Conservation (phyloP, 1,284 basidiomycete genomes). For the Termitomyces sp. region DNA sequence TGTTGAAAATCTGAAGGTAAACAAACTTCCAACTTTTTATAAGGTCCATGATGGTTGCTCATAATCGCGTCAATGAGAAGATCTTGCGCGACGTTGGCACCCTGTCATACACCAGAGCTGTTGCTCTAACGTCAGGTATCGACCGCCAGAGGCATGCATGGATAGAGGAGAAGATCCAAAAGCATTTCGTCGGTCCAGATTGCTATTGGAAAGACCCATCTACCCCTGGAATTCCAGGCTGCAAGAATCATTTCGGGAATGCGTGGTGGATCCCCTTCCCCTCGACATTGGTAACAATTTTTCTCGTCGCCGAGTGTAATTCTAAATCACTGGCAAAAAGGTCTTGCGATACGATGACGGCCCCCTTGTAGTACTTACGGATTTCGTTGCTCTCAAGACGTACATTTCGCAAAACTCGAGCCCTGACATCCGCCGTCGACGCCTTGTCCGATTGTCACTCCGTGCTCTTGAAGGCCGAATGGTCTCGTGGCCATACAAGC, state of each 20-base stretch:
- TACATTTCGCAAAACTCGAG: constrained; percentile 67
- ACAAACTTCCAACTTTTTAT: background rate
- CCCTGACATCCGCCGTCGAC: constrained; percentile 43
- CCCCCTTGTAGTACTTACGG: constrained; percentile 43
- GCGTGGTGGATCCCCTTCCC: constrained; percentile 80
- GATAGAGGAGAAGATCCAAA: constrained; percentile 50
- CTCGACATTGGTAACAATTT: constrained; percentile 51
- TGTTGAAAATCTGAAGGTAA: constrained; percentile 76
- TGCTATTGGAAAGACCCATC: constrained; percentile 54
- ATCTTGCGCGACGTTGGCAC: constrained; percentile 67
- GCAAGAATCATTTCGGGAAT: constrained; percentile 62
- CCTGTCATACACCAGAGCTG: constrained; percentile 47
- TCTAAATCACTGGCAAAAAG: constrained; percentile 28
- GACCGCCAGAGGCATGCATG: constrained; percentile 42
- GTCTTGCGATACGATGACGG: constrained; percentile 73
- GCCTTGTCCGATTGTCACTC: constrained; percentile 63
- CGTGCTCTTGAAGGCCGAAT: constrained; percentile 64
- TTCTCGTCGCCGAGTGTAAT: background rate
- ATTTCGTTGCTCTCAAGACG: constrained; percentile 48
- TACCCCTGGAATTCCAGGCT: constrained; percentile 27
- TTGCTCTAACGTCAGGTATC: constrained; percentile 42
- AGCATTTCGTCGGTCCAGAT: constrained; percentile 60
- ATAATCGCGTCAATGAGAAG: constrained; percentile 26
- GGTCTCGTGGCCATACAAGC: constrained; percentile 64
- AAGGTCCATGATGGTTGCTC: constrained; percentile 12